phyloP scores from a whole-genome alignment of 768 basidiomycete species.

The Termitomyces sp. region DNA sequence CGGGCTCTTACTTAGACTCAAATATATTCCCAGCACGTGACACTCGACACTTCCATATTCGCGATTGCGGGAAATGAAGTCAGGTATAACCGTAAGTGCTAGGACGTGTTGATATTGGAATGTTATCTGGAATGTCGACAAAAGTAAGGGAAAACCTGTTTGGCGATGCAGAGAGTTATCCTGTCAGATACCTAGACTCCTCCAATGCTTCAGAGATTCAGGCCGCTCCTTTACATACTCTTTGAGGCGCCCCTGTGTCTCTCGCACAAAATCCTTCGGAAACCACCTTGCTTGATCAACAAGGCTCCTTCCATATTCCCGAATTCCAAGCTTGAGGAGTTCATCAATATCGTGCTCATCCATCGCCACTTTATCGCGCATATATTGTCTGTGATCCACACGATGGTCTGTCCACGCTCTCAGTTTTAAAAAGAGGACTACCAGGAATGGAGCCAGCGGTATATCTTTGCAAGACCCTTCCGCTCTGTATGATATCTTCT shows the following conservation, averaged over 20 bases:
- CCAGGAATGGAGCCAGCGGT: slow-evolving; percentile 32
- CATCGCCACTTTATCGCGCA: slow-evolving; percentile 30
- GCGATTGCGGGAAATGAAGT: too few relatives aligned
- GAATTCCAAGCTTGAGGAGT: slow-evolving; percentile 30
- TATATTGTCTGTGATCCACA: slow-evolving; percentile 21
- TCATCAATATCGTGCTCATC: slow-evolving; percentile 38
- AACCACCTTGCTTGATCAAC: slow-evolving; percentile 20
- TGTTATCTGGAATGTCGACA: too few relatives aligned
- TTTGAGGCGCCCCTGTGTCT: slow-evolving; percentile 18
- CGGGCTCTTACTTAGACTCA: too few relatives aligned
- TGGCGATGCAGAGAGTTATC: too few relatives aligned
- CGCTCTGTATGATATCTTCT: slow-evolving; percentile 13
- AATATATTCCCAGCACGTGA: background rate
- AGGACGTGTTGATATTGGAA: too few relatives aligned
- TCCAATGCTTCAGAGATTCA: background rate
- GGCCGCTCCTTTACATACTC: slow-evolving; percentile 13
- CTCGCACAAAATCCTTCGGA: slow-evolving; percentile 22
- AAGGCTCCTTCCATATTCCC: slow-evolving; percentile 17
- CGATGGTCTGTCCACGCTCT: slow-evolving; percentile 37
- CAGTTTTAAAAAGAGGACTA: slow-evolving; percentile 36
- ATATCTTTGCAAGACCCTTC: slow-evolving; percentile 15
- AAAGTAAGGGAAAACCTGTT: too few relatives aligned
- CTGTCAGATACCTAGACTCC: too few relatives aligned
- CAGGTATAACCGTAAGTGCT: too few relatives aligned
- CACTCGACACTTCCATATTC: too few relatives aligned